Evolutionary conservation across 306 rosid species (phyloP).

Genomic region (Benincasa hispida): DNA sequence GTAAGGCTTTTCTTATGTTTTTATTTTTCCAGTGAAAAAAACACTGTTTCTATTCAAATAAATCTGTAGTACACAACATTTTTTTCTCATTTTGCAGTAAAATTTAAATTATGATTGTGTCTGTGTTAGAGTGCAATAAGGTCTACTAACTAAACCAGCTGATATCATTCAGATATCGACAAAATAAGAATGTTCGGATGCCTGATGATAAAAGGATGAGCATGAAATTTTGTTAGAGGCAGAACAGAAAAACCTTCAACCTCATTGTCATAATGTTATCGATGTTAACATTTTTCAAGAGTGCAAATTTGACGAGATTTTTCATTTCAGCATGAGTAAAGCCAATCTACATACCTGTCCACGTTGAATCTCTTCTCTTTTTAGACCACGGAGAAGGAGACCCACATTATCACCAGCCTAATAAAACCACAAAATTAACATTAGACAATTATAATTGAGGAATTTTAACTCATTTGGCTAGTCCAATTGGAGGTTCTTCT

Average conservation of each 20-base stretch:
- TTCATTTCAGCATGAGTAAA: background rate
- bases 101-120: background rate
- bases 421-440: background rate
- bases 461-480: background rate
- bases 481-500: background rate
- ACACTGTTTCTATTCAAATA: background rate
- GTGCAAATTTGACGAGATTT: background rate
- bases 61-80: background rate
- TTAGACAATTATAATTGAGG: background rate
- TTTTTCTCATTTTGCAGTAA: background rate
- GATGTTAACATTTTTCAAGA: background rate
- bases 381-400: constrained; percentile 96
- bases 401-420: constrained; percentile 99
- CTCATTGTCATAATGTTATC: background rate
- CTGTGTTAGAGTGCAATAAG: background rate
- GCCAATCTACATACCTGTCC: constrained; percentile 60
- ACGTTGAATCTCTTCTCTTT: constrained; percentile 90
- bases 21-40: background rate
- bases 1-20: background rate
- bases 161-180: background rate
- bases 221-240: background rate
- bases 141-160: background rate
- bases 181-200: background rate
- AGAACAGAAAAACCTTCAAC: background rate
- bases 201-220: background rate